Conservation (phyloP, 345 rosid species). For the Dipteronia sinensis region DNA sequence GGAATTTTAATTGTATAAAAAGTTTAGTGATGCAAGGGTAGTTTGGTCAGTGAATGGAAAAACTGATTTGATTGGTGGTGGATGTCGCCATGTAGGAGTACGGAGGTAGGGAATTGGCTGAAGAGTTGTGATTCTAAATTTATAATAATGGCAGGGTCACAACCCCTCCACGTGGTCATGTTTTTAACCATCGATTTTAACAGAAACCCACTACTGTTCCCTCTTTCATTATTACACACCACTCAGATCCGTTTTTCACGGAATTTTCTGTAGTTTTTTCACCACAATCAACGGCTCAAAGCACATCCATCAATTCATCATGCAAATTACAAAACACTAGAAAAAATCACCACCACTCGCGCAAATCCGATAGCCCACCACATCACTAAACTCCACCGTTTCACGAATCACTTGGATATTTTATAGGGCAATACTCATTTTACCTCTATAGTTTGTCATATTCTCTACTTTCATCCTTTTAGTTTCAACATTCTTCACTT, state of each 20-base stretch:
- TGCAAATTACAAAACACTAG: not conserved
- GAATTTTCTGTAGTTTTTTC: constrained; percentile 19
- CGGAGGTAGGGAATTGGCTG: constrained; percentile 27
- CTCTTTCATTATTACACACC: constrained; percentile 17
- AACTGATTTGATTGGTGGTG: constrained; percentile 19
- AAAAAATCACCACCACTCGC: no score
- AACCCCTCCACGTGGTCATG: constrained; percentile 43
- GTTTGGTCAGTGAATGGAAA: constrained; percentile 13
- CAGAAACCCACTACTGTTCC: not conserved
- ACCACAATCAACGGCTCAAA: constrained; percentile 32
- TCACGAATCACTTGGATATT: no score
- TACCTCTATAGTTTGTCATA: no score
- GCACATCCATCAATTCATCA: constrained; percentile 19
- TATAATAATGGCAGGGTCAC: not conserved
- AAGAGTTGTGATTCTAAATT: constrained; percentile 10
- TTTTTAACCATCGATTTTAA: constrained; percentile 22
- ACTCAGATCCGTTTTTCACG: constrained; percentile 39
- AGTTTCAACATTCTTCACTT: no score
- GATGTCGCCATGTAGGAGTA: constrained; percentile 32
- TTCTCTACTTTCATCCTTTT: no score
- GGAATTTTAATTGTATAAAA: not conserved
- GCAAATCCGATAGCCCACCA: no score
- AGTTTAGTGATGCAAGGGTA: constrained; percentile 15
- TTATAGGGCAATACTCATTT: no score
- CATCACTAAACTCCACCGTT: no score